Conservation (phyloP, 2,329 filamentous ascomycete genomes). For the Scedosporium boydii region DNA sequence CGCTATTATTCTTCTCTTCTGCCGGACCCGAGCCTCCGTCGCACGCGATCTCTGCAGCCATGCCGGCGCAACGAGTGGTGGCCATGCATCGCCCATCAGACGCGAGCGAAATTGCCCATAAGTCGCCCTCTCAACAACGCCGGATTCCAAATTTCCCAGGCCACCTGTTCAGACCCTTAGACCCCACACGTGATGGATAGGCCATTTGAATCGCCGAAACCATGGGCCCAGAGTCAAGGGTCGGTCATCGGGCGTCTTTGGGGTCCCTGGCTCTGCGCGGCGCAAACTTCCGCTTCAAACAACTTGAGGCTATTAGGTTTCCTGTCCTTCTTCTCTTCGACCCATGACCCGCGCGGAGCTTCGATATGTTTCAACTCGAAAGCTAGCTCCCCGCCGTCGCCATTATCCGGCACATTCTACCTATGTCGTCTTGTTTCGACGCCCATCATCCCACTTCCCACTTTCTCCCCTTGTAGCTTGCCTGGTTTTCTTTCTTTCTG, state of each 20-base stretch:
- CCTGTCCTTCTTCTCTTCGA: not conserved
- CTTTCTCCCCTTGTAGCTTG: not conserved
- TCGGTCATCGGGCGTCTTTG: not conserved
- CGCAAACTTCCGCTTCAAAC: not conserved
- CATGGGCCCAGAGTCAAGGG: not conserved
- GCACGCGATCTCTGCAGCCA: not conserved
- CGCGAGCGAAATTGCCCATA: not conserved
- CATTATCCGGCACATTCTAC: not conserved
- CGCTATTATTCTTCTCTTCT: not conserved
- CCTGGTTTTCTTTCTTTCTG: not conserved
- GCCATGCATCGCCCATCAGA: conserved; percentile 4
- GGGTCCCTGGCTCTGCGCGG: not conserved
- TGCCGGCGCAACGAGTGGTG: conserved; percentile 2
- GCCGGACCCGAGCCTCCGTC: not conserved
- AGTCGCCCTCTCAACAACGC: not conserved
- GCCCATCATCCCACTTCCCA: not conserved
- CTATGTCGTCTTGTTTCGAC: not conserved
- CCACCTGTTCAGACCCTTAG: not conserved
- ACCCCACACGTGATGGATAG: conserved; percentile 2
- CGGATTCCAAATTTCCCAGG: not conserved
- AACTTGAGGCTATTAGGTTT: not conserved
- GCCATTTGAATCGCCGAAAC: not conserved
- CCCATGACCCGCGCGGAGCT: not conserved
- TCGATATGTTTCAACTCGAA: not conserved
- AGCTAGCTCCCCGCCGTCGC: not conserved